phyloP scores from a whole-genome alignment of 805 yeast genomes.

The Metschnikowia reukaufii region DNA sequence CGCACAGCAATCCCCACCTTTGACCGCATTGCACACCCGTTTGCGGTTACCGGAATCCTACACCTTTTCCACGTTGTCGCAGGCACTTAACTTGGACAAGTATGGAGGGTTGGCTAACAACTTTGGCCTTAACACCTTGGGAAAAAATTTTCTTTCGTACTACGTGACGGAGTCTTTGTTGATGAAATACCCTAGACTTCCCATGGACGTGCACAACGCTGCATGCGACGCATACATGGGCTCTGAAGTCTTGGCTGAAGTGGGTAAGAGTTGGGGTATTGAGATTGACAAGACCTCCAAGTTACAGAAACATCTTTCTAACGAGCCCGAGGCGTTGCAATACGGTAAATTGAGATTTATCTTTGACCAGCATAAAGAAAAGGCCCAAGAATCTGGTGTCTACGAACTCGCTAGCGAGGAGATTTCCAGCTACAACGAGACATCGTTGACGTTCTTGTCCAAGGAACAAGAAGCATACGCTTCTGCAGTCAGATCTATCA shows the following conservation, averaged over 20 bases:
- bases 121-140: slow-evolving; percentile 77
- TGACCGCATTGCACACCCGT: slow-evolving; percentile 78
- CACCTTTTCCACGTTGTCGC: slow-evolving; percentile 68
- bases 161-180: slow-evolving; percentile 74
- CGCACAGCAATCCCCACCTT: slow-evolving; percentile 62
- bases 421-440: slow-evolving; percentile 12
- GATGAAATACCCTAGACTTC: slow-evolving; percentile 84
- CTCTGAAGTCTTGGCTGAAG: slow-evolving; percentile 56
- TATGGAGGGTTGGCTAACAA: slow-evolving; percentile 59
- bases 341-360: slow-evolving; percentile 68
- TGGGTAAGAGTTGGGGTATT: slow-evolving; percentile 87
- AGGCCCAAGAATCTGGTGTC: slow-evolving; percentile 51
- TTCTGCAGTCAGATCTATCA: slow-evolving; percentile 73
- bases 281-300: slow-evolving; percentile 67
- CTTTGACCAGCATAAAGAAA: slow-evolving; percentile 28
- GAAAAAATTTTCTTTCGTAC: slow-evolving; percentile 72
- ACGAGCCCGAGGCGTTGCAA: slow-evolving; percentile 65
- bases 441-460: slow-evolving; percentile 27
- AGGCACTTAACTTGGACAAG: slow-evolving; percentile 65
- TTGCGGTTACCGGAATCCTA: slow-evolving; percentile 59
- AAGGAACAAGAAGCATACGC: slow-evolving; percentile 53
- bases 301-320: slow-evolving; percentile 63
- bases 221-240: slow-evolving; percentile 79
- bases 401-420: slow-evolving; percentile 34
- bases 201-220: slow-evolving; percentile 70